Evolutionary conservation across 768 basidiomycete species (phyloP), one percentile per base, ranked within the genome.

Genomic region (Russula dissimulans): DNA sequence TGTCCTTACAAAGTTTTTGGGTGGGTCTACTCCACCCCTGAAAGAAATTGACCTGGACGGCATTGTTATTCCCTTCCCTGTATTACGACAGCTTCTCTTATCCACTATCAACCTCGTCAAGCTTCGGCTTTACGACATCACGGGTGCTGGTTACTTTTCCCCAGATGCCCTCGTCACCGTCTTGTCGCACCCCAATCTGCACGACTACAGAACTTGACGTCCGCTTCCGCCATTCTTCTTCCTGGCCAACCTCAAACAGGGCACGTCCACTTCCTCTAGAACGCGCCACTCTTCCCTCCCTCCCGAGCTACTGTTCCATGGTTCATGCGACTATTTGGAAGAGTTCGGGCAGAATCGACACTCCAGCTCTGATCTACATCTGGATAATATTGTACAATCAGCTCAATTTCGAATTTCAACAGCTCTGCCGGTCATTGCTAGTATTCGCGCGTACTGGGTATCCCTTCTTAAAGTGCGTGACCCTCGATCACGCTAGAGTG

Each of bases 311-410:
- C 5, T 11, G 1, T 61, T 61, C n/a, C 29, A n/a, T 4, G 54
- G 60, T 5, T 9, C 29, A 14, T 45, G 29, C 38, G 60, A 61
- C 12, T 56, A 56, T 41, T n/a, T 61, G 4, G 60, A 61, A 22
- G 36, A 4, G 29, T n/a, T 61, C 8, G 36, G 34, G 48, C 0
- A 49, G 49, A 45, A 39, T 56, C 2, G 36, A 45, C 36, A 1
- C 22, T 1, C 54, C 60, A 4, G 4, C 15, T 9, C 49, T 61
- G 29, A 5, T 6, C 3, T 1, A 10, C 29, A 10, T 51, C 3
- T 4, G 1, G 1, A 15, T 51, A 38, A 26, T 1, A 3, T 17
- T 61, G 14, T 46, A 18, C 44, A 56, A 61, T 34, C 48, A 56
- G 31, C 49, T 46, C 29, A 1, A 26, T 34, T 22, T 56, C 34